Evolutionary conservation across 495 filamentous ascomycete species (phyloP).

Genomic region (Apiosordaria backusii): DNA sequence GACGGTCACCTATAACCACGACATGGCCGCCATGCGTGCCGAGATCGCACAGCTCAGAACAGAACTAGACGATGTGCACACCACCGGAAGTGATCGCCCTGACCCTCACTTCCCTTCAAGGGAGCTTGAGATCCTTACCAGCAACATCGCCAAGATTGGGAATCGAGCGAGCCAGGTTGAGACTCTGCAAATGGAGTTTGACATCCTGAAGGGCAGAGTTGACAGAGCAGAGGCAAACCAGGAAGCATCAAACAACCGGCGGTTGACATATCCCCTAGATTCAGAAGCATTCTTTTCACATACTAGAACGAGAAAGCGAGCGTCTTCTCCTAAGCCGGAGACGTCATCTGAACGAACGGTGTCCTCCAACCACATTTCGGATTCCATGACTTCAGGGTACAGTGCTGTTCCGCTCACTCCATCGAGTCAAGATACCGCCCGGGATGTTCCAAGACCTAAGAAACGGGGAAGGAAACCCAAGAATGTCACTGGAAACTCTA

Average conservation of each 20-base stretch:
- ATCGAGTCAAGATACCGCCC: neutral
- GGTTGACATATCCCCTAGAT: neutral
- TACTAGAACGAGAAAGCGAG: neutral
- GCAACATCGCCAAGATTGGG: conserved; percentile 35
- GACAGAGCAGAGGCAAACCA: conserved; percentile 28
- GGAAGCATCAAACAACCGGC: neutral
- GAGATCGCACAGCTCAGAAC: neutral
- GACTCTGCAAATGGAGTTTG: conserved; percentile 40
- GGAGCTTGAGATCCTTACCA: conserved; percentile 40
- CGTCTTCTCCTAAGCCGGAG: neutral
- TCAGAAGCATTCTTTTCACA: neutral
- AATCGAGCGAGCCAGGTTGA: conserved; percentile 40
- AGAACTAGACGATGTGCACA: neutral
- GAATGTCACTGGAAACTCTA: neutral
- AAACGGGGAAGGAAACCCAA: neutral
- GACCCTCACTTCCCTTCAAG: conserved; percentile 25
- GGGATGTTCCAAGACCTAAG: neutral
- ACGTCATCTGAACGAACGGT: neutral
- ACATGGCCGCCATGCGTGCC: neutral
- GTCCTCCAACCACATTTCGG: neutral
- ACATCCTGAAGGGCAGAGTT: conserved; percentile 36
- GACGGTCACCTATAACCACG: neutral
- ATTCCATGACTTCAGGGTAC: neutral
- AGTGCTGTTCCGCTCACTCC: neutral
- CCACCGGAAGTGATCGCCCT: conserved; percentile 1